These are phyloP conservation scores for Arthrobotrys conoides DNA, from an alignment of 2,329 filamentous ascomycete genomes.

Conservation along the genomic window DNA sequence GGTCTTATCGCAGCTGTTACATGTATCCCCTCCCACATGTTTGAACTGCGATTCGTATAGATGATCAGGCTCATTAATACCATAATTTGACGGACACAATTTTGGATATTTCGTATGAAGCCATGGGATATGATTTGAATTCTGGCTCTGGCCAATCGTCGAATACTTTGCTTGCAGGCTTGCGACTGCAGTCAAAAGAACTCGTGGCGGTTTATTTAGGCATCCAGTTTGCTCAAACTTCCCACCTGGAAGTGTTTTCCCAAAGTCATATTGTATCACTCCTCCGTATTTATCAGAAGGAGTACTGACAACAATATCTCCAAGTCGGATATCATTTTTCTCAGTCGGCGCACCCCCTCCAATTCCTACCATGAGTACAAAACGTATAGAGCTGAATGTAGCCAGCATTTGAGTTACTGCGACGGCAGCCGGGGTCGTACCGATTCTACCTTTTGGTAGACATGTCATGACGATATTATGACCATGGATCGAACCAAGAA, in stretches of 20 bases:
- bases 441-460: constrained; percentile 62
- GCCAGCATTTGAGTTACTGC: constrained; percentile 65
- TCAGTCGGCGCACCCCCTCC: constrained; percentile 62
- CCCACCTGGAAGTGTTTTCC: constrained; percentile 15
- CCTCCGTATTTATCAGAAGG: constrained; percentile 3
- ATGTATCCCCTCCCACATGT: constrained; percentile 2
- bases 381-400: constrained; percentile 66
- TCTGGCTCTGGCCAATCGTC: not conserved
- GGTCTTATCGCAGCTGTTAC: constrained; percentile 9
- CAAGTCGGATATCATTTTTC: constrained; percentile 34
- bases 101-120: not conserved
- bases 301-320: constrained; percentile 41
- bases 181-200: constrained; percentile 27
- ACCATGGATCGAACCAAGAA: constrained; percentile 62
- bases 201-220: constrained; percentile 28
- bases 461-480: constrained; percentile 66
- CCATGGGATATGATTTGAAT: not conserved
- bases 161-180: not conserved
- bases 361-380: constrained; percentile 69
- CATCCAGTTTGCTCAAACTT: constrained; percentile 1
- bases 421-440: constrained; percentile 65
- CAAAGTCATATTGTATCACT: constrained; percentile 46
- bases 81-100: not conserved
- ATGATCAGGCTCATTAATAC: not conserved
- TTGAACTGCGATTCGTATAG: constrained; percentile 18